Conservation (phyloP, 208 protist genomes). For the Crithidia fasciculata region DNA sequence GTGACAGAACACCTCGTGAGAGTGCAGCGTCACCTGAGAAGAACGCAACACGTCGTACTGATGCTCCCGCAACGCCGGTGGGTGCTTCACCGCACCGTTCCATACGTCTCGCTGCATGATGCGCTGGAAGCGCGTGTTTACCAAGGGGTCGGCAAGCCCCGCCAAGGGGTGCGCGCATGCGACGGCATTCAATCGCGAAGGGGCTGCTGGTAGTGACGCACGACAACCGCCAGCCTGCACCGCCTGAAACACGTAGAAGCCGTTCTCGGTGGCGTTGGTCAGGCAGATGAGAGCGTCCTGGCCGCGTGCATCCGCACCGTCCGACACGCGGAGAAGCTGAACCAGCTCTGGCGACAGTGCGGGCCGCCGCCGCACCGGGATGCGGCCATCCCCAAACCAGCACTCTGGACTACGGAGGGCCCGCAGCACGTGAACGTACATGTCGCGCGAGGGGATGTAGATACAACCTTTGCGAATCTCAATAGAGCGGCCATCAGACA, state of each 20-base stretch:
- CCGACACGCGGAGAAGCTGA: slow-evolving; percentile 35
- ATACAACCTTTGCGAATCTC: slow-evolving; percentile 54
- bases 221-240: not conserved
- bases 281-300: slow-evolving; percentile 23
- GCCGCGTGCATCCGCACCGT: slow-evolving; percentile 1
- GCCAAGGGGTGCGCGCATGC: not conserved
- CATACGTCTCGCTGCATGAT: slow-evolving; percentile 9
- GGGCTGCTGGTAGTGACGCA: not conserved
- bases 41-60: slow-evolving; percentile 18
- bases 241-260: slow-evolving; percentile 61
- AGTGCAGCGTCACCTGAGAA: slow-evolving; percentile 7
- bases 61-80: not conserved
- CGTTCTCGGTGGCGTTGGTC: slow-evolving; percentile 45
- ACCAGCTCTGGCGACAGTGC: slow-evolving; percentile 43
- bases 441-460: slow-evolving; percentile 59
- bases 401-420: slow-evolving; percentile 44
- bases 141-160: slow-evolving; percentile 2
- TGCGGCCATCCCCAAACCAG: slow-evolving; percentile 68
- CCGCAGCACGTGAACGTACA: slow-evolving; percentile 60
- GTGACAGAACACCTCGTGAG: slow-evolving; percentile 27
- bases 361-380: slow-evolving; percentile 34
- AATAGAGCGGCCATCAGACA: slow-evolving; percentile 40
- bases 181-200: not conserved
- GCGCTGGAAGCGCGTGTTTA: slow-evolving; percentile 25
- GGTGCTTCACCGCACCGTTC: slow-evolving; percentile 23